Evolutionary conservation across 2,329 filamentous ascomycete species (phyloP).

Genomic region (Tolypocladium pustulatum): DNA sequence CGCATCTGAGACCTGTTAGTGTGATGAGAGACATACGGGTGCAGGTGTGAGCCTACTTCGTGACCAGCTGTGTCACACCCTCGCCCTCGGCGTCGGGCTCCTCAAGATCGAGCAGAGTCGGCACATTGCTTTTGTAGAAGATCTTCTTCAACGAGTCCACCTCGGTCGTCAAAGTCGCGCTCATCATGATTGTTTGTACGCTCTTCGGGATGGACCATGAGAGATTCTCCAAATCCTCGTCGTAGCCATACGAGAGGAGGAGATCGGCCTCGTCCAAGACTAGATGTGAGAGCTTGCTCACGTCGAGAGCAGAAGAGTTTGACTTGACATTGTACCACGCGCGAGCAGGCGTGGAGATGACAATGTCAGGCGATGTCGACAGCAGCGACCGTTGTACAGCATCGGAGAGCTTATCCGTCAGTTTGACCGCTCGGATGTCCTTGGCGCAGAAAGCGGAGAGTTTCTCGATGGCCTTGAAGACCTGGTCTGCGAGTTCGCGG

Average conservation of each 20-base stretch:
- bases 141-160: slow-evolving; percentile 75
- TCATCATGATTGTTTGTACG: slow-evolving; percentile 87
- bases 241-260: slow-evolving; percentile 87
- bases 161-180: slow-evolving; percentile 81
- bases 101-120: slow-evolving; percentile 70
- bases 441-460: slow-evolving; percentile 79
- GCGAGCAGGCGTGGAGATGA: slow-evolving; percentile 83
- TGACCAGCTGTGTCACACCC: slow-evolving; percentile 75
- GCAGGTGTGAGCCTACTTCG: slow-evolving; percentile 42
- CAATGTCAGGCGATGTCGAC: slow-evolving; percentile 75
- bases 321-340: slow-evolving; percentile 69
- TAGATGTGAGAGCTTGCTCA: slow-evolving; percentile 63
- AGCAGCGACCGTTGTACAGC: slow-evolving; percentile 80
- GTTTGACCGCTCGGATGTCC: slow-evolving; percentile 70
- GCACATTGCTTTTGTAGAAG: slow-evolving; percentile 61
- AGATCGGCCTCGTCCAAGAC: slow-evolving; percentile 93
- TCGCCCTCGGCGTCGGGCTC: slow-evolving; percentile 69
- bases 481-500: slow-evolving; percentile 86
- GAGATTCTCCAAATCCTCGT: slow-evolving; percentile 76
- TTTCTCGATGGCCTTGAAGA: slow-evolving; percentile 65
- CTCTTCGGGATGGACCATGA: slow-evolving; percentile 70
- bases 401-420: slow-evolving; percentile 84
- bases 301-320: slow-evolving; percentile 48
- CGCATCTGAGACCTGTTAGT: slow-evolving; percentile 44
- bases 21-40: not conserved